Evolutionary conservation across 257 asterid genomes (phyloP).

Genomic region (Salvia splendens): DNA sequence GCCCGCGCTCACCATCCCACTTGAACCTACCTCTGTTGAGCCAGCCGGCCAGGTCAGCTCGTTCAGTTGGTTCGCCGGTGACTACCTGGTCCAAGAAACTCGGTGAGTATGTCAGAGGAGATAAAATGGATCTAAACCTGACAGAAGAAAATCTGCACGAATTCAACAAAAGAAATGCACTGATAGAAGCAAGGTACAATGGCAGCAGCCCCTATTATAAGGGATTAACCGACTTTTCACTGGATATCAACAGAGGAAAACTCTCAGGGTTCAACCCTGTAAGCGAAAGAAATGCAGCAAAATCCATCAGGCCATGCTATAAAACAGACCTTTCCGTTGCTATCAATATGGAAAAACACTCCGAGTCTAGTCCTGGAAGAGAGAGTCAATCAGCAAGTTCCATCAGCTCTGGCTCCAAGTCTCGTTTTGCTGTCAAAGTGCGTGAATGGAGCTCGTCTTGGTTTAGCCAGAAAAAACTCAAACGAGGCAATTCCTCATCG

Average conservation of each 20-base stretch:
- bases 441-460: slow-evolving; percentile 65
- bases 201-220: slow-evolving; percentile 63
- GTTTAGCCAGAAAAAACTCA: slow-evolving; percentile 39
- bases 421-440: slow-evolving; percentile 46
- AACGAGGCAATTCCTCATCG: slow-evolving; percentile 25
- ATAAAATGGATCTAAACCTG: slow-evolving; percentile 30
- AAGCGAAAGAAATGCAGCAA: slow-evolving; percentile 40
- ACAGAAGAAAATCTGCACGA: slow-evolving; percentile 45
- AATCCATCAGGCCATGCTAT: slow-evolving; percentile 62
- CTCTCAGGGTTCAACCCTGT: slow-evolving; percentile 41
- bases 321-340: slow-evolving; percentile 52
- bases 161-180: slow-evolving; percentile 41
- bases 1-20: slow-evolving; percentile 43
- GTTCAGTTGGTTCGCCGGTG: slow-evolving; percentile 38
- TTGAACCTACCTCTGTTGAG: slow-evolving; percentile 28
- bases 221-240: slow-evolving; percentile 56
- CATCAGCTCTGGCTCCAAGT: slow-evolving; percentile 39
- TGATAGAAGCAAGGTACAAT: slow-evolving; percentile 38
- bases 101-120: slow-evolving; percentile 30
- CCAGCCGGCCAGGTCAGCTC: slow-evolving; percentile 35
- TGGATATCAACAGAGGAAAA: slow-evolving; percentile 42
- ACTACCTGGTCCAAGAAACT: slow-evolving; percentile 39
- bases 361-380: slow-evolving; percentile 49
- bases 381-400: slow-evolving; percentile 46
- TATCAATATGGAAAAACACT: slow-evolving; percentile 48